These are phyloP conservation scores for Saxispiralis lemnorum DNA, from an alignment of 495 filamentous ascomycete species.

Conservation along the genomic window DNA sequence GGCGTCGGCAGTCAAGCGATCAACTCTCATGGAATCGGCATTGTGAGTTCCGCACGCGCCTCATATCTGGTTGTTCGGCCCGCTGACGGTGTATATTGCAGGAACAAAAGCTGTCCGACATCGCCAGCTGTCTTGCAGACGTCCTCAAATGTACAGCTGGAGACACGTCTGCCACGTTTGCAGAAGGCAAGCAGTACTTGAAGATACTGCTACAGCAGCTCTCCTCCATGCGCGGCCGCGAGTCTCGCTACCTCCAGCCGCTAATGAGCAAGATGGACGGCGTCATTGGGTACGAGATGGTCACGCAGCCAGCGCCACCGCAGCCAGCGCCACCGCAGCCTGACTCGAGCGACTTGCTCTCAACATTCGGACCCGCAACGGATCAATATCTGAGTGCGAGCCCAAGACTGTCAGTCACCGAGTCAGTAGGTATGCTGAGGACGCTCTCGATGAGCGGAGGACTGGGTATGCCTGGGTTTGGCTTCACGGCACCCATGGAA, in stretches of 20 bases:
- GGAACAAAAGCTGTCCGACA: slow-evolving; percentile 19
- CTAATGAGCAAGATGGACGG: slow-evolving; percentile 12
- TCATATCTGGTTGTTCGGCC: background rate
- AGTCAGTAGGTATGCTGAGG: slow-evolving; percentile 11
- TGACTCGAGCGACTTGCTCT: background rate
- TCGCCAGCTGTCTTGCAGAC: slow-evolving; percentile 17
- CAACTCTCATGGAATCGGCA: slow-evolving; percentile 18
- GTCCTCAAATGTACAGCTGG: slow-evolving; percentile 17
- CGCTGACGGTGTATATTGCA: background rate
- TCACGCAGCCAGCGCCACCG: background rate
- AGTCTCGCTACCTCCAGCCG: slow-evolving; percentile 15
- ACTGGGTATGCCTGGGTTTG: slow-evolving; percentile 10
- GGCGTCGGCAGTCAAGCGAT: slow-evolving; percentile 9
- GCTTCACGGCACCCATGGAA: background rate
- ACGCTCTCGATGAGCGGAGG: slow-evolving; percentile 11
- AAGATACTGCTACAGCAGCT: slow-evolving; percentile 14
- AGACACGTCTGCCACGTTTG: slow-evolving; percentile 9
- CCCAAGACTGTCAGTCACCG: slow-evolving; percentile 4
- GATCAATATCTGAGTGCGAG: background rate
- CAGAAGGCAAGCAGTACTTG: slow-evolving; percentile 17
- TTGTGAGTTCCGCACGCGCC: slow-evolving; percentile 6
- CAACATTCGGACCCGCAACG: background rate
- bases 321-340: background rate
- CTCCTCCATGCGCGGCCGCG: slow-evolving; percentile 17
- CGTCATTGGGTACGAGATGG: slow-evolving; percentile 10